Conservation (phyloP, 495 filamentous ascomycete species). For the Evernia prunastri region DNA sequence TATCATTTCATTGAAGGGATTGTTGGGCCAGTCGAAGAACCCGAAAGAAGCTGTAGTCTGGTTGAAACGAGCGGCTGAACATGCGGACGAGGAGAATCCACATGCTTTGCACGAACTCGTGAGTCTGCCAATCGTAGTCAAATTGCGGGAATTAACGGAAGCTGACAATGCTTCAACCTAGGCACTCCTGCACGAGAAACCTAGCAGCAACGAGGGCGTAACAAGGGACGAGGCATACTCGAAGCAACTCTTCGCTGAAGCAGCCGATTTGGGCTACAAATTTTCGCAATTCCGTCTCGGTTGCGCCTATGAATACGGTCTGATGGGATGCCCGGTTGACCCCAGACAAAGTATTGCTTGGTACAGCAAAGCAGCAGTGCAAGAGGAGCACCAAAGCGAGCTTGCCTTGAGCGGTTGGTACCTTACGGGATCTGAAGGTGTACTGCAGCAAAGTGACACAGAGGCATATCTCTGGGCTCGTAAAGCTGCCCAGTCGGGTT, state of each 20-base stretch:
- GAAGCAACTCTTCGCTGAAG: constrained; percentile 70
- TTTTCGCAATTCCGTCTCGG: constrained; percentile 90
- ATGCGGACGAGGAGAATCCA: constrained; percentile 82
- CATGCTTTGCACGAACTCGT: constrained; percentile 88
- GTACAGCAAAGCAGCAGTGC: constrained; percentile 86
- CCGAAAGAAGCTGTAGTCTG: constrained; percentile 78
- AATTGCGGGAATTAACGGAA: not conserved
- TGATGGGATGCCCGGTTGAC: constrained; percentile 75
- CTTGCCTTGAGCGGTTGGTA: constrained; percentile 95
- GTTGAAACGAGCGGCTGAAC: constrained; percentile 88
- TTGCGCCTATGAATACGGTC: constrained; percentile 81
- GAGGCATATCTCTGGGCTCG: constrained; percentile 97
- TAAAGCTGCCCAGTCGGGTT: constrained; percentile 76
- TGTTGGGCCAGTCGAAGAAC: constrained; percentile 84
- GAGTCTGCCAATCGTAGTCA: constrained; percentile 7
- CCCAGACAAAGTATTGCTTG: constrained; percentile 78
- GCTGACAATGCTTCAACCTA: constrained; percentile 12
- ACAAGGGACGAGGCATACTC: constrained; percentile 76
- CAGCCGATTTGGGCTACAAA: constrained; percentile 88
- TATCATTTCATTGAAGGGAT: constrained; percentile 87
- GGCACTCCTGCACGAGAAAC: constrained; percentile 73
- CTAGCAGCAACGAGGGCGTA: constrained; percentile 60
- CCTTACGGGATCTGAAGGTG: constrained; percentile 80
- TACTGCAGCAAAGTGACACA: constrained; percentile 85
- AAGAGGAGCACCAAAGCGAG: constrained; percentile 92